Evolutionary conservation across 768 basidiomycete species (phyloP).

Genomic region (Clathrus columnatus): DNA sequence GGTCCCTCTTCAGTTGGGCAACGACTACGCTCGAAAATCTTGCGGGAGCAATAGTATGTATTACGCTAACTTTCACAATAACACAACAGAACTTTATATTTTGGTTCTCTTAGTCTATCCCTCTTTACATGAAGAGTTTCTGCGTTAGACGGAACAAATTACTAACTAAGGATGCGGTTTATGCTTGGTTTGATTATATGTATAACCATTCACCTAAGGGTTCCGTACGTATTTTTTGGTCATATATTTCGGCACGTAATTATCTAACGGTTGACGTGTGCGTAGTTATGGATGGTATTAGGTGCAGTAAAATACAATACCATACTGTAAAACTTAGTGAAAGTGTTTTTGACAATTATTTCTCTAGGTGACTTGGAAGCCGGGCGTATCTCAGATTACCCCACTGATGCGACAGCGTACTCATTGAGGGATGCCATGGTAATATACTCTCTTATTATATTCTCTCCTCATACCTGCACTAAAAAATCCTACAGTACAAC

Average conservation of each 20-base stretch:
- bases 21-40: constrained; percentile 1
- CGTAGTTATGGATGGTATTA: background rate
- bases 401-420: constrained; percentile 2
- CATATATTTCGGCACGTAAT: background rate
- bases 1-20: no score
- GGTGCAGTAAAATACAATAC: no score
- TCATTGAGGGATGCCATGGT: background rate
- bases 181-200: constrained; percentile 2
- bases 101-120: background rate
- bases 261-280: no score
- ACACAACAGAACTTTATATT: no score
- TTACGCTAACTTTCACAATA: background rate
- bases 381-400: background rate
- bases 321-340: no score
- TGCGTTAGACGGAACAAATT: background rate
- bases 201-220: background rate
- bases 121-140: constrained; percentile 3
- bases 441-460: background rate
- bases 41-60: background rate
- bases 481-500: background rate
- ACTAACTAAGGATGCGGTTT: background rate
- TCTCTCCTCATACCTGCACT: background rate
- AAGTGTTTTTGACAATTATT: no score
- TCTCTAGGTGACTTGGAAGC: constrained; percentile 2
- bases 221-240: background rate